A percentile compares a stretch with the other conserved stretches of the same genome.
Evolutionary conservation across 2,329 filamentous ascomycete species (phyloP).

Genomic region (Microsporum canis): DNA sequence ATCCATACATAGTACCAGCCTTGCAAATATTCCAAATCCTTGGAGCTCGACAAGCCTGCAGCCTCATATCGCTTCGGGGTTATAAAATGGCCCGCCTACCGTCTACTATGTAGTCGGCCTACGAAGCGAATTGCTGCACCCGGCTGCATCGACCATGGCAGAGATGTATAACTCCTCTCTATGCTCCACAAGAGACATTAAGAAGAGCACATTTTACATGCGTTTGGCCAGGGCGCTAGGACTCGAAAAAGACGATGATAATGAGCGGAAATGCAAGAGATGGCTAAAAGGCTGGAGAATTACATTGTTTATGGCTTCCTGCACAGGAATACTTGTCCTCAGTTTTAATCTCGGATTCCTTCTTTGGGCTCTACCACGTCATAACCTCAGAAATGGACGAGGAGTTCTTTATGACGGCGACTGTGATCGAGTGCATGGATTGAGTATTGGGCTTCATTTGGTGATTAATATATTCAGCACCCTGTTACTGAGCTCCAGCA

Average conservation of each 20-base stretch:
- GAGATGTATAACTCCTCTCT: no score
- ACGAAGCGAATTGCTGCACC: no score
- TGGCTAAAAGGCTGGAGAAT: background rate
- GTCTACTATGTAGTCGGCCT: no score
- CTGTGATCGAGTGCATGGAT: background rate
- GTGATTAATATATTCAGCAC: conserved; percentile 28
- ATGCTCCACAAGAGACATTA: no score
- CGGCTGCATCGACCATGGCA: no score
- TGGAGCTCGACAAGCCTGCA: no score
- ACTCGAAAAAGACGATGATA: background rate
- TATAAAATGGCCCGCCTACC: no score
- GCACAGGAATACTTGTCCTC: background rate
- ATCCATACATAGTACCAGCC: no score
- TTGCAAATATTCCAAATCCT: no score
- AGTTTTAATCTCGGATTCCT: background rate
- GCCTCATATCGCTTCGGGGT: no score
- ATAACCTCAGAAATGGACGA: background rate
- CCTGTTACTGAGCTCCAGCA: conserved; percentile 23
- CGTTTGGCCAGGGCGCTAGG: no score
- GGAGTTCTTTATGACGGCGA: background rate
- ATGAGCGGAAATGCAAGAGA: background rate
- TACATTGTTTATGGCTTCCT: background rate
- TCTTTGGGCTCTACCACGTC: background rate
- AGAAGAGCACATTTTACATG: no score
- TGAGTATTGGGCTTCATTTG: conserved; percentile 18